These are phyloP conservation scores for Olyra latifolia DNA, from an alignment of 176 grass and related monocot genomes.

Conservation along the genomic window DNA sequence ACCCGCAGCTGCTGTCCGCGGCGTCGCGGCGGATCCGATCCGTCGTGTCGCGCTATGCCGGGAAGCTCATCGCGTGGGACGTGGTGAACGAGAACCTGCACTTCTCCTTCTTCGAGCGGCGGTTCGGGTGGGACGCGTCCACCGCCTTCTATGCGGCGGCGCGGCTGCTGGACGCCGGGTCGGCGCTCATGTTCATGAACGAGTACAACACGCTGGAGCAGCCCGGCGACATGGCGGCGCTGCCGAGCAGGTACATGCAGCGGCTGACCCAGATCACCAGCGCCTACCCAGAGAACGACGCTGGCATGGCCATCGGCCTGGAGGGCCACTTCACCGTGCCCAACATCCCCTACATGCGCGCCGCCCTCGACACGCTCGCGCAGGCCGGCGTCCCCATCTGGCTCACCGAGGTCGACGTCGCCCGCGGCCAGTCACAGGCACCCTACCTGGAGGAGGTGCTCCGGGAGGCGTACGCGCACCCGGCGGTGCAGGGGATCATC, in stretches of 20 bases:
- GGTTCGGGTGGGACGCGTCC: constrained; percentile 59
- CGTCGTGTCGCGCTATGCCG: constrained; percentile 47
- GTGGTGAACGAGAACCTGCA: constrained; percentile 82
- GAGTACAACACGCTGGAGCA: constrained; percentile 91
- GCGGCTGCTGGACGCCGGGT: constrained; percentile 50
- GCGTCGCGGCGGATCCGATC: constrained; percentile 25
- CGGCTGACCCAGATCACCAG: constrained; percentile 48
- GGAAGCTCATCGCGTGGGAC: constrained; percentile 69
- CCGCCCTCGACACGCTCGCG: constrained; percentile 62
- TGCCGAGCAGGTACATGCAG: constrained; percentile 57
- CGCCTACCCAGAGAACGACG: constrained; percentile 26
- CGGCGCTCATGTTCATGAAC: constrained; percentile 73
- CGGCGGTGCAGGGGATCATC: constrained; percentile 75
- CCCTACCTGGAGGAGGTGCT: constrained; percentile 60
- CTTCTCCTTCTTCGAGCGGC: constrained; percentile 59
- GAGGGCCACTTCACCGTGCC: constrained; percentile 69
- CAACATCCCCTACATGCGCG: constrained; percentile 77
- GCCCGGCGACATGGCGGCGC: constrained; percentile 51
- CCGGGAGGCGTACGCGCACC: constrained; percentile 85
- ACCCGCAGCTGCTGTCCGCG: constrained; percentile 34
- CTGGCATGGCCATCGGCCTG: constrained; percentile 73
- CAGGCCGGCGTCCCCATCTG: constrained; percentile 63
- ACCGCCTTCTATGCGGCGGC: constrained; percentile 57
- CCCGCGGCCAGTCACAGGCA: constrained; percentile 42
- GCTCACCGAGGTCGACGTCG: constrained; percentile 88